Base-by-base conservation (phyloP, 768 basidiomycete genomes). In the Mycena sanguinolenta region DNA sequence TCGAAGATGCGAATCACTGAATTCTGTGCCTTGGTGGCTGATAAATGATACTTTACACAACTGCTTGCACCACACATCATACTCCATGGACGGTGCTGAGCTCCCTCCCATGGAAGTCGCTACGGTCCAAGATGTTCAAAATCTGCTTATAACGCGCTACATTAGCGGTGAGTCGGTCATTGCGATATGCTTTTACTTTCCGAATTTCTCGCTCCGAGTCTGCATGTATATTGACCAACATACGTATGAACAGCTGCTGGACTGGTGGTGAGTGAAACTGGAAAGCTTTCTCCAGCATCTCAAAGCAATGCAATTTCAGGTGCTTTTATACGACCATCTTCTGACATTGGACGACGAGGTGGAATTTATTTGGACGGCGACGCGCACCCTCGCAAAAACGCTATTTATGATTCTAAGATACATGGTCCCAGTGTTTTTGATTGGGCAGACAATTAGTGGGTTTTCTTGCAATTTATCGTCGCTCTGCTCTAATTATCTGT, bases 361-460 rank as follows among this genome's bases (percentile, higher is more conserved):
- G 4, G 52, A 67, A 30, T 73, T 57, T 42, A 49, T 73, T 17
- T 73, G 72, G 72, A 66, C 23, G 13, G 68, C 68, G 16, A 46
- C 52, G 25, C 17, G 12, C 4, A 57, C 64, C 5, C 16, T 60
- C 46, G 63, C 68, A 39, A 69, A 70, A 28, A 21, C 58, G 3
- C 12, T 73, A 12, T 73, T 73, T 27, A 27, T 73, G 49, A 39
- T 70, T 4, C 2, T 73, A 44, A 68, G 72, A n/a, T 73, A 73
- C 28, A 70, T 67, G 60, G 69, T 73, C 9, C 72, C 72, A 10
- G 0, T 53, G 0, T 62, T 67, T 32, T n/a, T 73, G 58, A 8
- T 19, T 16, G 57, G n/a, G 1, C 30, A 69, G n/a, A 58, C 49
- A 0, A 28, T 58, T n/a, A 27, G 71, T 70, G 54, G 42, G 67